Evolutionary conservation across 2,329 filamentous ascomycete species (phyloP), one percentile per base, ranked within the genome.

Genomic region (Paracamarosporium sp.): DNA sequence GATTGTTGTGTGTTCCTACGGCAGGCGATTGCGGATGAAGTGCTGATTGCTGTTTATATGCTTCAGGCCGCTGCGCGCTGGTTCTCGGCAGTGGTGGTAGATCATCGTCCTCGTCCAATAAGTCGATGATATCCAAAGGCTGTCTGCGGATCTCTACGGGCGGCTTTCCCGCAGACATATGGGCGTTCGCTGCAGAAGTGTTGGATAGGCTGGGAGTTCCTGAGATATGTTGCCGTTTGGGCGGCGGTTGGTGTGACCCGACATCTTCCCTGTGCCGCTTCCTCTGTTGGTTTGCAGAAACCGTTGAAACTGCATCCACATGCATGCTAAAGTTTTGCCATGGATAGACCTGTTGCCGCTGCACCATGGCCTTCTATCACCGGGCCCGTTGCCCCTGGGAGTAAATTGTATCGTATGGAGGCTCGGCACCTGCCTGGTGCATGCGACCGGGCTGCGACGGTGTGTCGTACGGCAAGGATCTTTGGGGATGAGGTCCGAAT

Each of bases 1-100:
- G 56, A 20, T 63, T 54, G 15, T 56, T 11, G 25, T 64, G 61
- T 9, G 62, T 62, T 8, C 65, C 66, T 12, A 31, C 43, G 12
- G 20, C 8, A 4, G 24, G 31, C n/a, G 27, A n/a, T 11, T n/a
- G 24, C 33, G 41, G 28, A 15, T 28, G 35, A 22, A 30, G 20
- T 13, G 12, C 31, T 12, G 31, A 12, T n/a, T n/a, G 9, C 11
- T 22, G 11, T 24, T 24, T 11, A 20, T 20, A 27, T 1, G 12
- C 9, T 30, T 4, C 8, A 28, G 24, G 11, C 2, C 8, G 17
- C 17, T 50, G 30, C 12, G 3, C 46, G 5, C 15, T 12, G 20
- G 12, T 28, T 11, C 7, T 13, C 17, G 17, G 28, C 31, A 13
- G 46, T 15, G 31, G 46, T 25, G 11, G 30, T 15, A 5, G 45